phyloP scores from a whole-genome alignment of 352 stramenopile species.

The Phytophthora lateralis region DNA sequence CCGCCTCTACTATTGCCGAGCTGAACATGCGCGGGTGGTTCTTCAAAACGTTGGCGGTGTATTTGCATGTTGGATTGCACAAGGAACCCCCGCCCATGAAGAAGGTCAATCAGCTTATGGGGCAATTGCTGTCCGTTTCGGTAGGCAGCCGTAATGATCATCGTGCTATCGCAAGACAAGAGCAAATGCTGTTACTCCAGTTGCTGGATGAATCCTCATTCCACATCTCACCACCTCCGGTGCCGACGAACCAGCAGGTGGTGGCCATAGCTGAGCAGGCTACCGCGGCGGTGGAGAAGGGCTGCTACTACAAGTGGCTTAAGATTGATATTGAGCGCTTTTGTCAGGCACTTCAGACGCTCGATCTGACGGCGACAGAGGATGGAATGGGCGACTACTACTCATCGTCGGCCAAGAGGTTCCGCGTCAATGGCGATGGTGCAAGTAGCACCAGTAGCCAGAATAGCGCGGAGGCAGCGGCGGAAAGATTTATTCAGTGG shows the following conservation, averaged over 20 bases:
- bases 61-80: slow-evolving; percentile 73
- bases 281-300: slow-evolving; percentile 57
- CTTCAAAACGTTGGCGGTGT: slow-evolving; percentile 80
- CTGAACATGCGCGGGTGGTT: slow-evolving; percentile 87
- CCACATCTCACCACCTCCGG: slow-evolving; percentile 57
- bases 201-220: slow-evolving; percentile 73
- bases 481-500: slow-evolving; percentile 72
- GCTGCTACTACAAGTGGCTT: slow-evolving; percentile 83
- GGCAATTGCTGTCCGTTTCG: slow-evolving; percentile 46
- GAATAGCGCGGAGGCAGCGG: slow-evolving; percentile 41
- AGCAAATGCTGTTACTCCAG: slow-evolving; percentile 73
- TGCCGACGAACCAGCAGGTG: slow-evolving; percentile 74
- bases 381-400: slow-evolving; percentile 46
- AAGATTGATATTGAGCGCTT: slow-evolving; percentile 82
- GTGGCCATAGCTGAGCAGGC: slow-evolving; percentile 72
- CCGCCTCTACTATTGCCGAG: slow-evolving; percentile 49
- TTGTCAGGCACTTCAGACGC: slow-evolving; percentile 59
- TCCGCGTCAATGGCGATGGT: slow-evolving; percentile 55
- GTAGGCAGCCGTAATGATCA: slow-evolving; percentile 27
- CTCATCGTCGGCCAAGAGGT: slow-evolving; percentile 54
- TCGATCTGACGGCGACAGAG: slow-evolving; percentile 55
- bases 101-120: slow-evolving; percentile 68
- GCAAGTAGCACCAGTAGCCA: slow-evolving; percentile 36
- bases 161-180: slow-evolving; percentile 41
- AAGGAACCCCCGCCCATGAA: slow-evolving; percentile 78